Evolutionary conservation across 306 rosid species (phyloP).

Genomic region (Sphenostylis stenocarpa): DNA sequence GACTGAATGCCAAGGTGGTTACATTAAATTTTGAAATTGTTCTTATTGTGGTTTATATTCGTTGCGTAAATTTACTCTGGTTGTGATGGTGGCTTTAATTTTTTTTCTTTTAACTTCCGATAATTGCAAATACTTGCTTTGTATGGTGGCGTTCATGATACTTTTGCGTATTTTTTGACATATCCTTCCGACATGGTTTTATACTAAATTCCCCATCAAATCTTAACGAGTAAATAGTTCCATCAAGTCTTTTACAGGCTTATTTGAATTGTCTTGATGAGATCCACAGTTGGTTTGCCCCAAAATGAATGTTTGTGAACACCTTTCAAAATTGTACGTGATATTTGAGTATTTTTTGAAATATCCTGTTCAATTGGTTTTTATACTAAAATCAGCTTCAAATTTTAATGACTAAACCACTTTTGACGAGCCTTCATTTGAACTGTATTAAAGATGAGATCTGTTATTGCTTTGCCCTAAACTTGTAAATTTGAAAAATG

Average conservation of each 20-base stretch:
- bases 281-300: background rate
- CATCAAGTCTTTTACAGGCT: background rate
- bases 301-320: background rate
- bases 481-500: background rate
- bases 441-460: background rate
- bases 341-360: background rate
- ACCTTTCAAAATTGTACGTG: background rate
- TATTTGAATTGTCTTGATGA: background rate
- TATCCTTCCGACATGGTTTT: constrained; percentile 4
- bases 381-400: background rate
- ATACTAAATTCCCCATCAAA: background rate
- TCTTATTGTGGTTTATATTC: constrained; percentile 13
- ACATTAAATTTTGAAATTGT: constrained; percentile 25
- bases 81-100: constrained; percentile 7
- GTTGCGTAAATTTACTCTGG: constrained; percentile 36
- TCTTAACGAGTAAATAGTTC: background rate
- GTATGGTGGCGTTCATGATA: background rate
- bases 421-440: background rate
- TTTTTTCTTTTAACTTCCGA: background rate
- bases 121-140: constrained; percentile 7
- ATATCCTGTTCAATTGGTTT: background rate
- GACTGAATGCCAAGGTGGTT: constrained; percentile 42
- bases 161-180: background rate
- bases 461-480: background rate
- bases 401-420: background rate